Base-by-base conservation (phyloP, 2,329 filamentous ascomycete species). In the Alternaria sp. region DNA sequence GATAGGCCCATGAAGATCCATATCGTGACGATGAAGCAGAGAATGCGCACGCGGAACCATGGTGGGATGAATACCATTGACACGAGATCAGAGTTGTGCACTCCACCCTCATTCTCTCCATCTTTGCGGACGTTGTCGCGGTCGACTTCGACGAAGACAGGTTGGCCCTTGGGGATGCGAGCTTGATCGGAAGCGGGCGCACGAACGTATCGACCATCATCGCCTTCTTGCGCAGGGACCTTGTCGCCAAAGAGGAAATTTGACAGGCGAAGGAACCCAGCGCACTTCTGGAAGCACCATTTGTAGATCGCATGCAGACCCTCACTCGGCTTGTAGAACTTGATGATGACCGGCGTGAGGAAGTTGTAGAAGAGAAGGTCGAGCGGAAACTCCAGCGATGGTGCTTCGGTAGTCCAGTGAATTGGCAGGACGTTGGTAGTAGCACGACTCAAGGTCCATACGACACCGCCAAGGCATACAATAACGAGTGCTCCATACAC, bases 331-430 rank as follows among this genome's bases (percentile, higher is more conserved):
- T 92, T 92, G 80, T 97, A 90, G 71, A 93, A 90, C 71, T 88
- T 91, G 70, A 98, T 88, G 12, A 94, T 90, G 53, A 97, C 82
- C 0, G 96, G 96, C 85, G 97, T 96, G 50, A 97, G 84, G 78
- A 97, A 97, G 80, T 98, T 98, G 85, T 97, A 99, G 78, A 98
- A 96, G 15, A 99, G 84, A 2, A 99, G 85, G 75, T 99, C 95
- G 64, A 97, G 88, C 0, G 96, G 96, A 69, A 99, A 98, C 77
- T 98, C 96, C 51, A 98, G 84, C 0, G 97, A 91, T 0, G 96
- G 94, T 71, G 97, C 92, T 67, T 94, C 95, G 1, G 93, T 95
- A 3, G 94, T 93, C 88, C 96, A 98, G 79, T 95, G 92, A 49
- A 99, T 92, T 0, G 96, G 96, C 18, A 99, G 86, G 47, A 99